Evolutionary conservation across 1,284 basidiomycete genomes (phyloP).

Genomic region (Sphaerobolus stellatus): DNA sequence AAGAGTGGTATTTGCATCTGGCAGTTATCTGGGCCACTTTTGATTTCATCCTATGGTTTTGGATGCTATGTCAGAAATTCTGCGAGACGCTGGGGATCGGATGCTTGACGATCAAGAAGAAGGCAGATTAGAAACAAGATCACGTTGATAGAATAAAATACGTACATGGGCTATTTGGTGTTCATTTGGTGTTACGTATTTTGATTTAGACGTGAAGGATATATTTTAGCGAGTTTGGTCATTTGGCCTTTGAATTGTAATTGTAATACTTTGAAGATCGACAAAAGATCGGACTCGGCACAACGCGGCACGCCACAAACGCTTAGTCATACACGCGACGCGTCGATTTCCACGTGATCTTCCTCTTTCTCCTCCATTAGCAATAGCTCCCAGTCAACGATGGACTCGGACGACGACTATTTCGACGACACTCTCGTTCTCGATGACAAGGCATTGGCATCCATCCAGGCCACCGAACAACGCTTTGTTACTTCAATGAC

Average conservation of each 20-base stretch:
- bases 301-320: too few relatives aligned
- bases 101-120: conserved; percentile 17
- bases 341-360: background rate
- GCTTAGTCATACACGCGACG: too few relatives aligned
- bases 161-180: too few relatives aligned
- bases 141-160: too few relatives aligned
- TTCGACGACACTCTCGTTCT: conserved; percentile 58
- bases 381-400: conserved; percentile 23
- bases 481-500: conserved; percentile 4
- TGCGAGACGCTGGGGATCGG: conserved; percentile 16
- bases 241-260: background rate
- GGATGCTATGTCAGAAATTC: conserved; percentile 17
- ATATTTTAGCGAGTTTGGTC: background rate
- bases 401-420: conserved; percentile 64
- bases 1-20: conserved; percentile 16
- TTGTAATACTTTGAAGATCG: too few relatives aligned
- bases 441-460: conserved; percentile 60
- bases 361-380: background rate
- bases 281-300: too few relatives aligned
- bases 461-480: conserved; percentile 7
- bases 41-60: conserved; percentile 19
- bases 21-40: conserved; percentile 15
- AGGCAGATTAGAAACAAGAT: background rate
- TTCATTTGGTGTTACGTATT: too few relatives aligned
- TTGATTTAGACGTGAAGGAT: background rate